Base-by-base conservation (phyloP, 2,329 filamentous ascomycete genomes). In the Stemphylium vesicarium region DNA sequence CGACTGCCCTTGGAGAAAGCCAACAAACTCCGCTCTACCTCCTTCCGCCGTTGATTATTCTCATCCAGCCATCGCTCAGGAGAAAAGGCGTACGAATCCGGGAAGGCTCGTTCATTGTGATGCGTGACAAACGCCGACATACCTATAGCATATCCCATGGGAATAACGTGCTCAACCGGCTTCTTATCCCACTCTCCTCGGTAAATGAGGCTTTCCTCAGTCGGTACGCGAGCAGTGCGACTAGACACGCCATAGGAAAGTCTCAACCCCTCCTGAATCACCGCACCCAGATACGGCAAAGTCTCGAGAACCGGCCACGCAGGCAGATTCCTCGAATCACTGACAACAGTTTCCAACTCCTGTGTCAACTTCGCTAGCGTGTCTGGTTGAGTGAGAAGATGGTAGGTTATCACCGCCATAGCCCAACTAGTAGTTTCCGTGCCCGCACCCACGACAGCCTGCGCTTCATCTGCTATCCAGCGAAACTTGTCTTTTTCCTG, bases 371-470 rank as follows among this genome's bases (percentile, higher is more conserved):
- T 68, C 1, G 42, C 29, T 1, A 65, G 59, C 8, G 69, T 36
- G 50, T 53, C 56, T 4, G 62, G 68, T 24, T 62, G 69, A 43
- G 56, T 74, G 22, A 68, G 38, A 2, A 68, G 47, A 44, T 74
- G 70, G 43, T 69, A 75, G 8, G 66, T 69, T 12, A 68, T 65
- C 2, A 65, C 63, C 18, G 62, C 43, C 44, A 70, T 41, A 18
- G 64, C 62, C 63, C 68, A 68, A 10, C 70, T 66, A 5, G 70
- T 74, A 2, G 72, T 75, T 20, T 73, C 70, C 16, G 72, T 74
- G 8, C 71, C 73, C 2, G 73, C 73, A 29, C 70, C 73, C 10
- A 74, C 52, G 2, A 75, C 60, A 7, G 62, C 70, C 22, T 66
- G 57, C 9, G 63, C 71, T 56, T 75, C 73, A 33, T 74, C 71